Percentiles rank a stretch among this genome's conserved stretches.
phyloP scores from a whole-genome alignment of 2,329 filamentous ascomycete species.

The Teratosphaeria epicoccoides region DNA sequence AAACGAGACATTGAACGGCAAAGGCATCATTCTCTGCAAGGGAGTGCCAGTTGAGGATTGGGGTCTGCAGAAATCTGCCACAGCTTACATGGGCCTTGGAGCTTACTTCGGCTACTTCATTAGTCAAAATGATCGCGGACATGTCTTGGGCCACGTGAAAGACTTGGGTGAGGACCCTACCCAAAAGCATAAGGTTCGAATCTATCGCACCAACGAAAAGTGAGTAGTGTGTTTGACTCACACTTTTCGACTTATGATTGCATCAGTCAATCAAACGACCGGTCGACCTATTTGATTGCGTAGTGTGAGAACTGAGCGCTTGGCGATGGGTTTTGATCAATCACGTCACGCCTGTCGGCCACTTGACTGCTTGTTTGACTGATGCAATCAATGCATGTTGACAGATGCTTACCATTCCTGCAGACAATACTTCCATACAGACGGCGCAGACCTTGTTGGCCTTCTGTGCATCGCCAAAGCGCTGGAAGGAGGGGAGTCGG shows the following conservation, averaged over 20 bases:
- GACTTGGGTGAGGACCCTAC: slow-evolving; percentile 72
- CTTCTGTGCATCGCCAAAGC: slow-evolving; percentile 71
- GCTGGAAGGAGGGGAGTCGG: slow-evolving; percentile 71
- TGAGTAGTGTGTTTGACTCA: neutral
- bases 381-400: too few species aligned
- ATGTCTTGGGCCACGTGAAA: slow-evolving; percentile 78
- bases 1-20: slow-evolving; percentile 64
- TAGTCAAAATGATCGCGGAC: slow-evolving; percentile 72
- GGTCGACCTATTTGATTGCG: too few species aligned
- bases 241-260: too few species aligned
- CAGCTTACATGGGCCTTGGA: slow-evolving; percentile 77
- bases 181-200: slow-evolving; percentile 77
- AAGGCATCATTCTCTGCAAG: slow-evolving; percentile 85
- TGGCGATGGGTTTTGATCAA: neutral
- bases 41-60: slow-evolving; percentile 67
- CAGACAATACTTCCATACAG: slow-evolving; percentile 77
- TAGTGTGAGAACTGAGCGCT: too few species aligned
- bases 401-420: slow-evolving; percentile 39
- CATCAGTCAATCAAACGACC: too few species aligned
- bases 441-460: slow-evolving; percentile 74
- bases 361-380: too few species aligned
- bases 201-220: slow-evolving; percentile 58
- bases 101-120: slow-evolving; percentile 82
- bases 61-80: slow-evolving; percentile 68
- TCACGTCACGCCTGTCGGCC: too few species aligned